A percentile compares a stretch with the other conserved stretches of the same genome.
phyloP scores from a whole-genome alignment of 75 land plant species.

The Sequoia sempervirens region DNA sequence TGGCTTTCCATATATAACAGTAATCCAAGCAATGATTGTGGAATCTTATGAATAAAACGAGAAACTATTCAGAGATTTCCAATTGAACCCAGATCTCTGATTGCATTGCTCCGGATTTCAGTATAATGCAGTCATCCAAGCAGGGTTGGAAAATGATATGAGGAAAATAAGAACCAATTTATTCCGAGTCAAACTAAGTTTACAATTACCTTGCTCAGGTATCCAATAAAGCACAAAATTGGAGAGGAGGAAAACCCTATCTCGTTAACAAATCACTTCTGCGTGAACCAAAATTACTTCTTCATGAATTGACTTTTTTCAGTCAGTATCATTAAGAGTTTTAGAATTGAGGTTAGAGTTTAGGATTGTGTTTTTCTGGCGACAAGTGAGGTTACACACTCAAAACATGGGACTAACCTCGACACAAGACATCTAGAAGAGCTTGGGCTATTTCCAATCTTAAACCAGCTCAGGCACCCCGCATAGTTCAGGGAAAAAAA shows the following conservation, averaged over 20 bases:
- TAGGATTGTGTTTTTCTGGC: not conserved
- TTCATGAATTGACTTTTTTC: not conserved
- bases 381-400: not conserved
- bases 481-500: not conserved
- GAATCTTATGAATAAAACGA: not conserved
- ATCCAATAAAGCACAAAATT: not conserved
- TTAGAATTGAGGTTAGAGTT: not conserved
- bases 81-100: not conserved
- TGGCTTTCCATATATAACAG: not conserved
- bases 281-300: not conserved
- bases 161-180: no score
- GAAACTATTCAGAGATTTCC: not conserved
- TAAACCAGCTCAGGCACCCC: not conserved
- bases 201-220: not conserved
- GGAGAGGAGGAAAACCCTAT: not conserved
- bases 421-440: not conserved
- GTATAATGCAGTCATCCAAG: no score
- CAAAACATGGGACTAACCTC: not conserved
- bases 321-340: not conserved
- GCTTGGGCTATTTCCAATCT: not conserved
- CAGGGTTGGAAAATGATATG: no score
- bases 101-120: not conserved
- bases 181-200: no score
- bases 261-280: not conserved
- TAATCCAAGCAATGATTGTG: not conserved